Evolutionary conservation across 805 yeast genomes (phyloP).

Genomic region (Saturnispora mendoncae): DNA sequence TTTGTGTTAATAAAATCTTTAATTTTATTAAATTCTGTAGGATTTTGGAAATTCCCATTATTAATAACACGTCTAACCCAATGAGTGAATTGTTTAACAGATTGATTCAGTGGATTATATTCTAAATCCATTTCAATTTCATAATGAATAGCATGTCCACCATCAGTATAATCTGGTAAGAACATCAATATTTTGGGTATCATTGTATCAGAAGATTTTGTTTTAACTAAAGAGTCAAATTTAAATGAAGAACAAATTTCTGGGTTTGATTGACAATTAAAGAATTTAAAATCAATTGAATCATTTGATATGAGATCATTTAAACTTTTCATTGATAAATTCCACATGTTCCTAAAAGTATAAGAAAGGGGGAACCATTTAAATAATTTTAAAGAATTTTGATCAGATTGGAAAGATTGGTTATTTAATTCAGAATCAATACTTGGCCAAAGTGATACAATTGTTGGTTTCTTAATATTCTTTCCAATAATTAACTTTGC

Average conservation of each 20-base stretch:
- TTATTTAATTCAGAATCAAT: constrained; percentile 32
- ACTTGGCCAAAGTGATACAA: constrained; percentile 63
- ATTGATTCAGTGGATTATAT: constrained; percentile 8
- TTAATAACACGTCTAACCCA: constrained; percentile 36
- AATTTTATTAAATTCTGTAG: constrained; percentile 10
- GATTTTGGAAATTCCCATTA: constrained; percentile 8
- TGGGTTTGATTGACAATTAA: constrained; percentile 46
- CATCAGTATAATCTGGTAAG: constrained; percentile 40
- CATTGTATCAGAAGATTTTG: constrained; percentile 5
- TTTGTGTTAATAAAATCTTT: constrained; percentile 6
- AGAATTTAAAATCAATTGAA: constrained; percentile 35
- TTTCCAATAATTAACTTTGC: constrained; percentile 45
- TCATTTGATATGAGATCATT: constrained; percentile 9
- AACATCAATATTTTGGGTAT: constrained; percentile 28
- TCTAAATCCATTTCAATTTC: constrained; percentile 9
- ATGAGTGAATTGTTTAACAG: constrained; percentile 28
- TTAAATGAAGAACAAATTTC: constrained; percentile 47
- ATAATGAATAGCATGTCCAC: constrained; percentile 42
- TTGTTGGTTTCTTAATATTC: constrained; percentile 34
- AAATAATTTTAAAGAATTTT: constrained; percentile 30
- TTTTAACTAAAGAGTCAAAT: constrained; percentile 27
- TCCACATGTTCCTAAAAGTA: constrained; percentile 51
- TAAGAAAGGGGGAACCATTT: constrained; percentile 40
- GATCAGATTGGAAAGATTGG: constrained; percentile 28
- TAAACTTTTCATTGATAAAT: constrained; percentile 42